Base-by-base conservation (phyloP, 345 rosid genomes). In the Firmiana major region DNA sequence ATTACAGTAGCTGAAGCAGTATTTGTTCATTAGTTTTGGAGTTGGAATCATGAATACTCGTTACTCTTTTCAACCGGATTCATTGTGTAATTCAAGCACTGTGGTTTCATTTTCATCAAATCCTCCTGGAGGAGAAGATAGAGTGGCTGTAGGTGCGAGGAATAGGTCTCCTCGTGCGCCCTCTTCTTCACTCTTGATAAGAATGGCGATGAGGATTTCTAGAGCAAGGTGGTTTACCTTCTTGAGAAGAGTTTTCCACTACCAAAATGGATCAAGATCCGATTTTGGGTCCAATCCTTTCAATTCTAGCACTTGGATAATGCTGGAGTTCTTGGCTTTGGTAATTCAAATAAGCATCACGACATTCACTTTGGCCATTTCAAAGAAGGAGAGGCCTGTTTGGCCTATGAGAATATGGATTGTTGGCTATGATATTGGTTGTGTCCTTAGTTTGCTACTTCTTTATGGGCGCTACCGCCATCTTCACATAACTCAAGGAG, bases 391-490 rank as follows among this genome's bases (percentile, higher is more conserved):
- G 83, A 94, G 68, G 49, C 94, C 99, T 5, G 84, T 91, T 78
- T 94, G 98, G 99, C 99, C 98, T 16, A 88, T 94, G 85, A 85
- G 99, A 82, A 84, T 78, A 69, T 96, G 98, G 98, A 90, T 96
- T 57, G 83, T 83, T 12, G 95, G 95, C 3, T 96, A 96, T 68
- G 97, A 92, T 79, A 80, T 92, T 40, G 99, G 97, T 6, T 92
- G 95, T 78, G 80, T 85, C 57, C 94, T 93, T 38, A 92, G 83
- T 78, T 75, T 96, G 82, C 80, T 92, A 81, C 82, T 91, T 6
- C 87, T 96, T 21, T 90, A 90, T 71, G 99, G 97, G 9, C 95
- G 97, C 9, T 91, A 86, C 86, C 84, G 86, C 55, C 91, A 88
- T 8, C 71, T 85, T 58, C 72, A 79, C 60, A 42, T 71, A 0